These are phyloP conservation scores for Colletotrichum lupini DNA, from an alignment of 2,329 filamentous ascomycete species.

Conservation along the genomic window DNA sequence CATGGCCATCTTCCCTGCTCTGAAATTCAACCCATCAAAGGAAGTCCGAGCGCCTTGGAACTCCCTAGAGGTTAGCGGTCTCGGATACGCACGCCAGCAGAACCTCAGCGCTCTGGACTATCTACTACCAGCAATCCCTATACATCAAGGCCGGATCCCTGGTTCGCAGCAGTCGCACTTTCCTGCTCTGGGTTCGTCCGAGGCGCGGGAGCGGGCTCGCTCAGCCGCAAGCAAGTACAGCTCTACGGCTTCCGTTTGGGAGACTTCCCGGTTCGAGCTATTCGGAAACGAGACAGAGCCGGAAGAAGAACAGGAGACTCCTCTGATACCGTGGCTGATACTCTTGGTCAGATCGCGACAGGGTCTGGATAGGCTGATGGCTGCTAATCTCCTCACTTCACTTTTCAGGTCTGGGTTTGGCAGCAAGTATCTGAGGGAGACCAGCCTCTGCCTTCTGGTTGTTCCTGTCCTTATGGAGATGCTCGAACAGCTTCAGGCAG, in stretches of 20 bases:
- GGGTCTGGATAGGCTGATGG: slow-evolving; percentile 73
- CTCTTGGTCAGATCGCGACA: slow-evolving; percentile 67
- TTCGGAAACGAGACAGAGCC: slow-evolving; percentile 44
- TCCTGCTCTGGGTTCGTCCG: slow-evolving; percentile 62
- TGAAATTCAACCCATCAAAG: slow-evolving; percentile 62
- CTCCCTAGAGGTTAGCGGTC: slow-evolving; percentile 63
- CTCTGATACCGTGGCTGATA: slow-evolving; percentile 80
- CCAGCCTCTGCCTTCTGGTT: slow-evolving; percentile 73
- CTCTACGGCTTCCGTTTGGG: slow-evolving; percentile 44
- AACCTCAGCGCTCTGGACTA: slow-evolving; percentile 70
- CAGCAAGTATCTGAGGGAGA: slow-evolving; percentile 68
- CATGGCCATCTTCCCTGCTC: slow-evolving; percentile 73
- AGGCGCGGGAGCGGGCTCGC: slow-evolving; percentile 50
- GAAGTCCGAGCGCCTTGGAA: slow-evolving; percentile 63
- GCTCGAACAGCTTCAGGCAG: slow-evolving; percentile 39
- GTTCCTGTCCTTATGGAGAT: slow-evolving; percentile 77
- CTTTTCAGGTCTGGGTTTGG: slow-evolving; percentile 77
- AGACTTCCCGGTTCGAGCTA: slow-evolving; percentile 45
- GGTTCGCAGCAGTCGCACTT: slow-evolving; percentile 56
- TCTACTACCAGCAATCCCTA: slow-evolving; percentile 68
- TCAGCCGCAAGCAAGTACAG: slow-evolving; percentile 41
- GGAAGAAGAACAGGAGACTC: slow-evolving; percentile 74
- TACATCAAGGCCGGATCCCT: slow-evolving; percentile 45
- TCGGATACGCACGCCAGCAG: slow-evolving; percentile 57
- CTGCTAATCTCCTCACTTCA: slow-evolving; percentile 74